Base-by-base conservation (phyloP, 2,329 filamentous ascomycete genomes). In the Trichoderma asperellum region DNA sequence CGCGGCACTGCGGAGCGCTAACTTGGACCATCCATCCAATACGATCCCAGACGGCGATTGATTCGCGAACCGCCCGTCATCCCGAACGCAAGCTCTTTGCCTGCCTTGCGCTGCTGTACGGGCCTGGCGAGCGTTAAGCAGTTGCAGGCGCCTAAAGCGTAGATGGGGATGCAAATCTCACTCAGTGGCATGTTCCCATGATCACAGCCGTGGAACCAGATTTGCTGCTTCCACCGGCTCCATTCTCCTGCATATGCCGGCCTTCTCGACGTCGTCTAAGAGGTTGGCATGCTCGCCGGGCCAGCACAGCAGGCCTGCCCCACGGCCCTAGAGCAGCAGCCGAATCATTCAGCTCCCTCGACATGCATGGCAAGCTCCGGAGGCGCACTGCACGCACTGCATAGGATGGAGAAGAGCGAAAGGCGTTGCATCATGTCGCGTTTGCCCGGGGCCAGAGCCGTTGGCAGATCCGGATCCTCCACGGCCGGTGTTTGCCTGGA, bases 1-100 rank as follows among this genome's bases (percentile, higher is more conserved):
- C 47, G 21, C 47, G 47, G 47, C 47, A 24, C 47, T 21, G 5
- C 47, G 47, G 60, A 47, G 43, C 43, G 18, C 43, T 52, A 62
- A 62, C 60, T 27, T 62, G 60, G 60, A 21, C 60, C 43, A 52
- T 62, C 43, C 60, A 62, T 62, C 60, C 60, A 47, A 37, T 62
- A 27, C 43, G 32, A 65, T 65, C 52, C 62, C 52, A 34, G 52
- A 14, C n/a, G 10, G 24, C 52, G 62, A 65, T 65, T 65, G 62
- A 65, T 65, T 65, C 62, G 62, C 62, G 62, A 65, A 56, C 49
- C 49, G 35, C 35, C 62, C 62, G 62, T 57, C 62, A 24, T 57
- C 11, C 49, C 52, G 62, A 14, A 65, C 52, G 62, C 62, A 65
- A 57, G 62, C 62, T 65, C 62, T 65, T 65, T 65, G 52, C 60